A percentile compares a stretch with the other conserved stretches of the same genome.
These are phyloP conservation scores for Vigna mungo DNA, from an alignment of 306 rosid species.

Conservation along the genomic window DNA sequence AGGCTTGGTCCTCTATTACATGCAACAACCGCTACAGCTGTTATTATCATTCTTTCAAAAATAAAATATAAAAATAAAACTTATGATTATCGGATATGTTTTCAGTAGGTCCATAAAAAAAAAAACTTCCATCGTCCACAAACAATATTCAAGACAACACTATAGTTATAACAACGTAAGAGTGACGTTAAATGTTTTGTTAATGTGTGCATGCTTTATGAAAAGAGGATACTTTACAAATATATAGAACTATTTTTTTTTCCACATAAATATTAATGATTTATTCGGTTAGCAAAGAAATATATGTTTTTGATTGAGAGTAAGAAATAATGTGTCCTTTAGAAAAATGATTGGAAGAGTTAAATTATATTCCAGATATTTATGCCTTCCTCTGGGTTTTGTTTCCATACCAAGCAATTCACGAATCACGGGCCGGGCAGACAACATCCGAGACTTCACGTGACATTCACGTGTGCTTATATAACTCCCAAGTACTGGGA, in stretches of 20 bases:
- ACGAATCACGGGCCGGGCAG: constrained; percentile 41
- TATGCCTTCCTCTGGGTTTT: neutral
- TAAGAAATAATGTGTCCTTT: no score
- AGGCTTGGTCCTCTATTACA: constrained; percentile 5
- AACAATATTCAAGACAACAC: neutral
- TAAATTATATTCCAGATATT: neutral
- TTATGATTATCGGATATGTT: constrained; percentile 11
- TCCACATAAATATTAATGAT: no score
- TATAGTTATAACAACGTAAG: neutral
- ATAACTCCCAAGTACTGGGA: constrained; percentile 31
- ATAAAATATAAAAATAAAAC: neutral
- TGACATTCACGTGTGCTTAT: constrained; percentile 1
- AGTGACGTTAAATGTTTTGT: neutral
- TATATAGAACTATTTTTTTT: neutral
- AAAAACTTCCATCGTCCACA: neutral
- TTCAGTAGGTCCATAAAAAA: constrained; percentile 25
- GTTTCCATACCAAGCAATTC: neutral
- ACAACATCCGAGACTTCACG: constrained; percentile 8
- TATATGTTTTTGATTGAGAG: no score
- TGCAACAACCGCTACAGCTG: constrained; percentile 40
- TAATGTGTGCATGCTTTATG: neutral
- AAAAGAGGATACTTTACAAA: neutral
- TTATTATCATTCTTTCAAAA: constrained; percentile 14
- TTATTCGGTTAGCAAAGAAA: no score
- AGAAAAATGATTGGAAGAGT: neutral